phyloP scores from a whole-genome alignment of 306 rosid genomes.

The Castanospermum australe region DNA sequence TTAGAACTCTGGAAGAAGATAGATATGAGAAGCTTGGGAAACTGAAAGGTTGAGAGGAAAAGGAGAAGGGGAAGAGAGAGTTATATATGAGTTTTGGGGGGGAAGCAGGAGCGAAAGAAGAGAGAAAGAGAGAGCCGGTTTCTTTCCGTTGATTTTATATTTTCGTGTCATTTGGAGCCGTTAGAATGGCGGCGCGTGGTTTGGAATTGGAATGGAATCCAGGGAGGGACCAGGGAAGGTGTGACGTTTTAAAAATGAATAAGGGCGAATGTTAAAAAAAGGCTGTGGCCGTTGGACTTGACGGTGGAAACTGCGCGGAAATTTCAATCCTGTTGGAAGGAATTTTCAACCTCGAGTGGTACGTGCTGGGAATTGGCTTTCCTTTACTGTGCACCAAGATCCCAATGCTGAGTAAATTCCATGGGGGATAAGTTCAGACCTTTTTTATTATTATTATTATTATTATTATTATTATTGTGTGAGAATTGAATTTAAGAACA shows the following conservation, averaged over 20 bases:
- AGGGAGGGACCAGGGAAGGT: not conserved
- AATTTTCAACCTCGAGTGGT: not conserved
- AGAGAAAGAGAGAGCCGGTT: conserved; percentile 38
- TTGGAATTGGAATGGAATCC: not conserved
- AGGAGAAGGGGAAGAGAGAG: not conserved
- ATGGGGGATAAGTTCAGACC: not conserved
- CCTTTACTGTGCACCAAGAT: not conserved
- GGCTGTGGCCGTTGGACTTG: not conserved
- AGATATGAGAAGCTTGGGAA: not conserved
- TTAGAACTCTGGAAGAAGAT: not conserved
- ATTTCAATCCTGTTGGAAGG: not conserved
- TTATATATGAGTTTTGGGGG: not conserved
- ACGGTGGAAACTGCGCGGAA: conserved; percentile 21
- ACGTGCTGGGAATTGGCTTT: not conserved
- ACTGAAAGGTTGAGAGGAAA: not conserved
- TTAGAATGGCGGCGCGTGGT: conserved; percentile 8
- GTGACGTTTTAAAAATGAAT: not conserved
- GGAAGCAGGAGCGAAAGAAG: conserved; percentile 36
- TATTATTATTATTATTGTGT: too few species aligned
- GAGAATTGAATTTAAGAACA: too few species aligned
- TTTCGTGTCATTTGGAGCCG: not conserved
- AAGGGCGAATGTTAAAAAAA: not conserved
- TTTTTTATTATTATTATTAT: not conserved
- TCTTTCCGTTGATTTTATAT: not conserved
- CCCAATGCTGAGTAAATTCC: not conserved